Conservation (phyloP, 1,284 basidiomycete species). For the Pseudozyma thailandica region DNA sequence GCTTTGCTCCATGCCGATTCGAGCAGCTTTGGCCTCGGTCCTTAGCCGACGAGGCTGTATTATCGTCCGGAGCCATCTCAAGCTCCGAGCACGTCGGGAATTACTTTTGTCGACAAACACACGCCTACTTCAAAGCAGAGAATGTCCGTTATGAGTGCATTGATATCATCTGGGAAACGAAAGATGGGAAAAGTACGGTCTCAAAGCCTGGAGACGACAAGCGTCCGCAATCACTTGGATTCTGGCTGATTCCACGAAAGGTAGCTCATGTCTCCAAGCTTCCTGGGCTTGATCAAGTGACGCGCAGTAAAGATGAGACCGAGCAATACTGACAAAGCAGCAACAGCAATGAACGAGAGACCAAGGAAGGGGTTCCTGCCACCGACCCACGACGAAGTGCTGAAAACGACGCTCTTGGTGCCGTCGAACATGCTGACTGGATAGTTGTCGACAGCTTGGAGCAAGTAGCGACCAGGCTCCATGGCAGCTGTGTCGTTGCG, state of each 20-base stretch:
- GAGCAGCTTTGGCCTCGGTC: too few relatives aligned
- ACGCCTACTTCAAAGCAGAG: too few relatives aligned
- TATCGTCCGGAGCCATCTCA: too few relatives aligned
- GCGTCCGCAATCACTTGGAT: slow-evolving; percentile 10
- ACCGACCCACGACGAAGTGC: slow-evolving; percentile 96
- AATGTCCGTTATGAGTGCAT: too few relatives aligned
- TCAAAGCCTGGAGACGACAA: too few relatives aligned
- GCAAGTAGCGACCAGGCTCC: slow-evolving; percentile 79
- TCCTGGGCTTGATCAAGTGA: slow-evolving; percentile 92
- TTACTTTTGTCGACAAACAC: too few relatives aligned
- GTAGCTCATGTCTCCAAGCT: slow-evolving; percentile 70
- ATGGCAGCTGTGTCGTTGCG: slow-evolving; percentile 85
- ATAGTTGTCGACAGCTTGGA: slow-evolving; percentile 87
- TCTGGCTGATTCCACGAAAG: slow-evolving; percentile 65
- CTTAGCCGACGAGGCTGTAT: too few relatives aligned
- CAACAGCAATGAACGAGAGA: slow-evolving; percentile 92
- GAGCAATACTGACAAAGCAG: slow-evolving; percentile 85
- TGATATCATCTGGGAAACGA: too few relatives aligned
- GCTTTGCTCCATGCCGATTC: too few relatives aligned
- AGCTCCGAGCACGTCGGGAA: too few relatives aligned
- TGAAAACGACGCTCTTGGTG: slow-evolving; percentile 95
- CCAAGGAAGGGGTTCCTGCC: slow-evolving; percentile 97
- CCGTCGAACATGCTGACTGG: slow-evolving; percentile 91
- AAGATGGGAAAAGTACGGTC: too few relatives aligned
- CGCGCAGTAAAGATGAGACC: slow-evolving; percentile 88